Base-by-base conservation (phyloP, 2,329 filamentous ascomycete species). In the Trichoderma afroharzianum region DNA sequence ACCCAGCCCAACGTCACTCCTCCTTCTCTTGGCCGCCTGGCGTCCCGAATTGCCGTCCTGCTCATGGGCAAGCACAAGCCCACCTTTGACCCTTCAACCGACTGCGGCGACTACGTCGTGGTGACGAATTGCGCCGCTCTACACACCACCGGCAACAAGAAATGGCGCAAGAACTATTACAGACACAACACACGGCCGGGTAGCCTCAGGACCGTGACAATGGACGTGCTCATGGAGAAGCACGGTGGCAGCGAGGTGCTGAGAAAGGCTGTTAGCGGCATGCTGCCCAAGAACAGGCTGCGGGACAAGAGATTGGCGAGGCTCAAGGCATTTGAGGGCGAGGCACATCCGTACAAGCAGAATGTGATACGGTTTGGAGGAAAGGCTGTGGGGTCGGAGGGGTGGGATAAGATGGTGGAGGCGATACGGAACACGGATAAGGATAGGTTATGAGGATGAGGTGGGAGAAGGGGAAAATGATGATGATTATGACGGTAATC, bases 51-150 rank as follows among this genome's bases (percentile, higher is more conserved):
- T 81, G 95, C 95, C 73, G 86, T 91, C 68, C 87, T 93, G 73
- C 90, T 98, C 67, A 98, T 98, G 95, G 96, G 96, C 84, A 99
- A 99, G 87, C 92, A 99, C 88, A 99, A 99, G 85, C 96, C 96
- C 26, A 97, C 96, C 82, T 99, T 91, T 85, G 93, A 98, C 83
- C 96, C 96, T 1, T 97, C 94, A 26, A 98, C 95, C 73, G 96
- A 99, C 87, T 98, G 96, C 87, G 96, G 96, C 77, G 96, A 99
- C 89, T 99, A 99, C 82, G 95, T 99, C 14, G 95, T 99, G 1
- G 95, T 96, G 66, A 93, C 93, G 47, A 91, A 94, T 81, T 98
- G 96, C 85, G 88, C 92, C 53, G 91, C 95, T 62, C 86, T 99
- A 63, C 91, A 95, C 84, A 92, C 91, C 1, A 98, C 96, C 8